phyloP scores from a whole-genome alignment of 1,284 basidiomycete genomes.

The Leucoagaricus sp. region DNA sequence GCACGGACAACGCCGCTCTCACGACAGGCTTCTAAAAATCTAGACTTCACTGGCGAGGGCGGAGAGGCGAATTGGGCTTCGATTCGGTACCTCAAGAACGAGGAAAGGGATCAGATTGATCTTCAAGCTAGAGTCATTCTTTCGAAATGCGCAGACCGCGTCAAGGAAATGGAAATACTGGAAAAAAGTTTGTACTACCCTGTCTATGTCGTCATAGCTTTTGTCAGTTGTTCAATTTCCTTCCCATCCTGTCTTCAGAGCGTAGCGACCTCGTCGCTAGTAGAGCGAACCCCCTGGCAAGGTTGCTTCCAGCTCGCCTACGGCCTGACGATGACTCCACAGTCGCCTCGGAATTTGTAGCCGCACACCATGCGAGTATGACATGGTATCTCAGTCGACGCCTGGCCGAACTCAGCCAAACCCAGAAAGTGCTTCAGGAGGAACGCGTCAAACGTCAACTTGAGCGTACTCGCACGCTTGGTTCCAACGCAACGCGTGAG shows the following conservation, averaged over 20 bases:
- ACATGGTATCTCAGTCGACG: constrained; percentile 84
- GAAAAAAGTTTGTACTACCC: constrained; percentile 70
- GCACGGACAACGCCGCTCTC: constrained; percentile 49
- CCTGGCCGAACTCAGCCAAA: constrained; percentile 75
- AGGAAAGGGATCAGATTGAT: constrained; percentile 90
- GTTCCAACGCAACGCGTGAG: constrained; percentile 67
- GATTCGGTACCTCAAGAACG: constrained; percentile 75
- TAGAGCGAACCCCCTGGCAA: constrained; percentile 59
- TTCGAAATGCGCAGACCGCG: constrained; percentile 79
- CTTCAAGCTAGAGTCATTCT: constrained; percentile 84
- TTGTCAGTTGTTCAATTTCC: constrained; percentile 12
- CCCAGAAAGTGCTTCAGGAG: constrained; percentile 86
- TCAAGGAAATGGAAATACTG: constrained; percentile 81
- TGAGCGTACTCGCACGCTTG: constrained; percentile 78
- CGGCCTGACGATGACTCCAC: constrained; percentile 54
- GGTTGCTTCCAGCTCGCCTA: constrained; percentile 67
- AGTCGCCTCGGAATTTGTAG: constrained; percentile 67
- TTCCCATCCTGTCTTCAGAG: constrained; percentile 41
- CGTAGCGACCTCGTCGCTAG: constrained; percentile 65
- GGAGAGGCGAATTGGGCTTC: constrained; percentile 60
- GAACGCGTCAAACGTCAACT: constrained; percentile 81
- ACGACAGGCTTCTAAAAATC: constrained; percentile 49
- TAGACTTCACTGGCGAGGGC: constrained; percentile 51
- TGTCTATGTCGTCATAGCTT: constrained; percentile 15
- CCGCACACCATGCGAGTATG: constrained; percentile 82